Evolutionary conservation across 352 stramenopile species (phyloP), one percentile per base, ranked within the genome.

Genomic region (Phytophthora crassamura): DNA sequence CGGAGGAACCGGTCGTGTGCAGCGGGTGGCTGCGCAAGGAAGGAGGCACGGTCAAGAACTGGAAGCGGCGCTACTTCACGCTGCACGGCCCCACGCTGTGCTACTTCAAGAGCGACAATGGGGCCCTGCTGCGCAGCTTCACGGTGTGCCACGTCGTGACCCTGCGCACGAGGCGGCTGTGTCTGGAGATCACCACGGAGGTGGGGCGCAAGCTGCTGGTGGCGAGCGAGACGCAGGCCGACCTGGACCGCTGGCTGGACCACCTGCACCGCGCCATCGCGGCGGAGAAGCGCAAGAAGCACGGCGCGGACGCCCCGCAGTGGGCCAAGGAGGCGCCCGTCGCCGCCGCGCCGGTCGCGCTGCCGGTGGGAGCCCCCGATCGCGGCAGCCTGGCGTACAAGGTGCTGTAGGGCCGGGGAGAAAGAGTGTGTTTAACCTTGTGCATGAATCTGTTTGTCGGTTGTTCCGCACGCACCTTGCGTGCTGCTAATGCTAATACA

Each of bases 41-140:
- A 78, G 87, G 87, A 32, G 84, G 87, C 36, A 89, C 82, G 2
- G 77, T 95, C 55, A 92, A 90, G 66, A 92, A 78, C 54, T 95
- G 87, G 87, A 95, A 95, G 59, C 74, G 79, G 14, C 82, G 87
- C 7, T 95, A 89, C 49, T 95, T 95, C 64, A 93, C 82, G 2
- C 68, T 95, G 11, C 84, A 89, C 30, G 83, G 84, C 7, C 78
- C 82, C 38, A 85, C 77, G n/a, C 62, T 95, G 52, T 88, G 83
- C 46, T 95, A 95, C 68, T 95, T 90, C 52, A 91, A 93, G 65
- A 95, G 84, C 41, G 84, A 91, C 64, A 88, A 88, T 28, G 87
- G 85, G 0, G 75, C 83, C 4, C 66, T 93, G 10, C 62, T 94
- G 41, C 75, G 79, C 36, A 89, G 74, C 59, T 75, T 87, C 32